phyloP scores from a whole-genome alignment of 805 yeast species.

The Sugiyamaella mastotermitis region DNA sequence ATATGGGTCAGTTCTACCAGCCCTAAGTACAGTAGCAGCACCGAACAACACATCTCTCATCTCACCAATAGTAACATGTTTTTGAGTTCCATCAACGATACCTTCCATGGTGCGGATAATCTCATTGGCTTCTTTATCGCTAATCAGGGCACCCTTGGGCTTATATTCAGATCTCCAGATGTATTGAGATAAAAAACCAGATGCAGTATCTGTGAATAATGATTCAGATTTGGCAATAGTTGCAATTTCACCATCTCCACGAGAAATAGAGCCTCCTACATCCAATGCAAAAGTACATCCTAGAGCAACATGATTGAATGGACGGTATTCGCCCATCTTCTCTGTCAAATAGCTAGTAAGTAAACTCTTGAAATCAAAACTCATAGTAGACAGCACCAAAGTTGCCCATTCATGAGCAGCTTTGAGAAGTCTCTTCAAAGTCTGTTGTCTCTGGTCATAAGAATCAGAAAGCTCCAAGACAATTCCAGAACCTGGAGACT shows the following conservation, averaged over 20 bases:
- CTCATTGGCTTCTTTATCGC: conserved; percentile 2
- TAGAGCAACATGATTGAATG: conserved; percentile 47
- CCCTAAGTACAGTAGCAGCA: conserved; percentile 38
- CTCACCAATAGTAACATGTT: conserved; percentile 21
- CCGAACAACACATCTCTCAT: conserved; percentile 26
- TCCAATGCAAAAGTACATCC: conserved; percentile 91
- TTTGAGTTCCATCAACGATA: not conserved
- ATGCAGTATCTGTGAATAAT: conserved; percentile 46
- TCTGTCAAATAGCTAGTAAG: conserved; percentile 70
- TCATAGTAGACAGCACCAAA: conserved; percentile 49
- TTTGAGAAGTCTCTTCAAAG: conserved; percentile 53
- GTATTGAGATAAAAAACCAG: conserved; percentile 71
- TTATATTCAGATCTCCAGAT: conserved; percentile 54
- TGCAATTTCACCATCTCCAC: conserved; percentile 59
- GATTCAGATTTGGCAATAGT: conserved; percentile 34
- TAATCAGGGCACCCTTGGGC: conserved; percentile 17
- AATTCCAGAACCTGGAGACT: conserved; percentile 42
- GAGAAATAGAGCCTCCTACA: conserved; percentile 70
- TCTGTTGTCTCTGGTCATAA: conserved; percentile 63
- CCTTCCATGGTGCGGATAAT: conserved; percentile 3
- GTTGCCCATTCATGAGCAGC: conserved; percentile 65
- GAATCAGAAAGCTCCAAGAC: conserved; percentile 64
- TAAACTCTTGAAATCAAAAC: conserved; percentile 70
- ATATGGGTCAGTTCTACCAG: conserved; percentile 3
- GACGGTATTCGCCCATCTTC: conserved; percentile 29